Base-by-base conservation (phyloP, 1,284 basidiomycete species). In the Rhodotorula glutinis region DNA sequence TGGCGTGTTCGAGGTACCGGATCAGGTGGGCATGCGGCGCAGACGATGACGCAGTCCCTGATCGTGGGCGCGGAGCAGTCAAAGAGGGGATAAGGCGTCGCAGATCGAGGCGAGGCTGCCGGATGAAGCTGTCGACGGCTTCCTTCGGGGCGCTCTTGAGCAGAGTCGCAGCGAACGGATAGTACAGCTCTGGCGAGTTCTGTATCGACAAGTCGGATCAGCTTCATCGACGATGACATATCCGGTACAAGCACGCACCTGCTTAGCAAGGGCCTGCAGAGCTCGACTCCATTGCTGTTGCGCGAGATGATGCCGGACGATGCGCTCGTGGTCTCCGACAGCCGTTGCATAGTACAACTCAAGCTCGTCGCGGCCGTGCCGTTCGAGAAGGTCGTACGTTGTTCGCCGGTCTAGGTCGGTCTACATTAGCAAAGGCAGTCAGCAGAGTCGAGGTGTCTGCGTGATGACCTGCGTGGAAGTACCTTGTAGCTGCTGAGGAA, bases 401-500 rank as follows among this genome's bases (percentile, higher is more conserved):
- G 92, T 92, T 51, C 85, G 84, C 10, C 85, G 85, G 74, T 98
- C 91, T 49, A 99, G 83, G 77, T 94, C 88, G 66, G 83, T 83
- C 89, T 93, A 68, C 25, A 19, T 7, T 10, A n/a, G 30, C 51
- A n/a, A n/a, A n/a, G n/a, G n/a, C n/a, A n/a, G n/a, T n/a, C n/a
- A n/a, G n/a, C n/a, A n/a, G n/a, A n/a, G n/a, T n/a, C n/a, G n/a
- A n/a, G n/a, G n/a, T n/a, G n/a, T n/a, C n/a, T n/a, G n/a, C n/a
- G n/a, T n/a, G n/a, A n/a, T n/a, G n/a, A n/a, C n/a, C n/a, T n/a
- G n/a, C n/a, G n/a, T n/a, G n/a, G n/a, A n/a, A n/a, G n/a, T 38
- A 89, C 90, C 84, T 90, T 91, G 81, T 97, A 95, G 1, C 91
- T 94, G 69, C 89, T 87, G 57, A 98, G 86, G 79, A 98, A 98